Percentiles rank a stretch among this genome's conserved stretches.
Evolutionary conservation across 108 stramenopile species (phyloP).

Genomic region (Bacterosira constricta): DNA sequence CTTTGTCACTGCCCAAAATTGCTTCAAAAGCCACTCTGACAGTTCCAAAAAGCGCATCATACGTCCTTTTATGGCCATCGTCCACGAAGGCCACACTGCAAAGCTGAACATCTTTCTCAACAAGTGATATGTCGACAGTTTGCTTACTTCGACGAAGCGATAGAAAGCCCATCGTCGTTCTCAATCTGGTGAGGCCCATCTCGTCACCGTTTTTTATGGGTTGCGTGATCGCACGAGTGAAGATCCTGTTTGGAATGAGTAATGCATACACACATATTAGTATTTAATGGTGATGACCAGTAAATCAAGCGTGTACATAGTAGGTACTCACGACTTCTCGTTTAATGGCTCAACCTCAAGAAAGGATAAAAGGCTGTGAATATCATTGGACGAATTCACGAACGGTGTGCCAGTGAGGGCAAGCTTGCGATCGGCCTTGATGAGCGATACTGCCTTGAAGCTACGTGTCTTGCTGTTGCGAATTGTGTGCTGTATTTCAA

Average conservation of each 20-base stretch:
- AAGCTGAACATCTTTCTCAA: constrained; percentile 49
- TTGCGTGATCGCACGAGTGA: constrained; percentile 51
- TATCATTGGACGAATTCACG: constrained; percentile 52
- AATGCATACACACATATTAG: no score
- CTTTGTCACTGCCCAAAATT: constrained; percentile 18
- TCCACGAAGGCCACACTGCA: constrained; percentile 39
- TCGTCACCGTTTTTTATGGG: constrained; percentile 62
- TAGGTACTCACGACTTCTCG: constrained; percentile 10
- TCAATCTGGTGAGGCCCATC: constrained; percentile 55
- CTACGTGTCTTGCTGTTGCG: constrained; percentile 41
- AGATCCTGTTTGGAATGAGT: no score
- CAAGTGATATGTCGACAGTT: constrained; percentile 35
- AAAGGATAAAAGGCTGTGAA: constrained; percentile 47
- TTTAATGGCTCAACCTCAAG: constrained; percentile 52
- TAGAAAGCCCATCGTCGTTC: constrained; percentile 55
- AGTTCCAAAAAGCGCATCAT: constrained; percentile 60
- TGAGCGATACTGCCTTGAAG: constrained; percentile 39
- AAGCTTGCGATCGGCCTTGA: constrained; percentile 47
- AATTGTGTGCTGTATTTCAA: no score
- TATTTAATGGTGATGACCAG: no score
- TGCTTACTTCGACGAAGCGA: constrained; percentile 62
- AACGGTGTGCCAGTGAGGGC: constrained; percentile 61
- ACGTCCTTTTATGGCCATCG: constrained; percentile 53
- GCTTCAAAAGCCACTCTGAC: constrained; percentile 34
- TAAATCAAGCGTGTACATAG: no score